Percentiles rank a stretch among this genome's conserved stretches.
Evolutionary conservation across 2,329 filamentous ascomycete species (phyloP).

Genomic region (Mycosphaerella arachidis): DNA sequence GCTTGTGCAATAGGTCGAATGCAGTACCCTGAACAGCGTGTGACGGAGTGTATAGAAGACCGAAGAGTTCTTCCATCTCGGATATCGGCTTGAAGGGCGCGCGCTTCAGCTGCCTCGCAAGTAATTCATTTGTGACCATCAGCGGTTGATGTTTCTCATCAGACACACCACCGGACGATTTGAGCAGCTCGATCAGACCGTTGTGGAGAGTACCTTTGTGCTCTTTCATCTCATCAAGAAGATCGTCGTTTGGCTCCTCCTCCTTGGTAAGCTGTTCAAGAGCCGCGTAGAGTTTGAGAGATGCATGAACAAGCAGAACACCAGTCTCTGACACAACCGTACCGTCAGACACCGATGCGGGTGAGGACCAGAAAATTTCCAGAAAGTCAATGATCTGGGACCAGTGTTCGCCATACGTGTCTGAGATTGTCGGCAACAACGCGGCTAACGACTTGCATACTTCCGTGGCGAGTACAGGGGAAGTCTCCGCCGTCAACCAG

Average conservation of each 20-base stretch:
- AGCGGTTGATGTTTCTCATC: conserved; percentile 61
- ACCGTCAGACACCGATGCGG: not conserved
- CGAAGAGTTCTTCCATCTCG: conserved; percentile 66
- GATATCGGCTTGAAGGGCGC: conserved; percentile 50
- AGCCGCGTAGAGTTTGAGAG: conserved; percentile 63
- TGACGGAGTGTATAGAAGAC: conserved; percentile 70
- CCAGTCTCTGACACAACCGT: conserved; percentile 17
- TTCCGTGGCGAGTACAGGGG: conserved; percentile 52
- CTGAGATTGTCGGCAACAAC: conserved; percentile 68
- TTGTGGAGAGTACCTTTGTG: conserved; percentile 53
- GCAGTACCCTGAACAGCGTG: conserved; percentile 72
- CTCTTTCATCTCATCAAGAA: conserved; percentile 67
- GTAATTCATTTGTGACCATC: conserved; percentile 68
- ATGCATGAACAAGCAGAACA: conserved; percentile 56
- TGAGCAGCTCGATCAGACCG: conserved; percentile 61
- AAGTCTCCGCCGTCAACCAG: conserved; percentile 57
- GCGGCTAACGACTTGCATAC: conserved; percentile 49
- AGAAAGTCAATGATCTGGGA: conserved; percentile 43
- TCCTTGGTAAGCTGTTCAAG: conserved; percentile 54
- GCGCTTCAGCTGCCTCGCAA: conserved; percentile 64
- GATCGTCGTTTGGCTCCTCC: conserved; percentile 77
- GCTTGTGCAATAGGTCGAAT: conserved; percentile 72
- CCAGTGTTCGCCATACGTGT: conserved; percentile 90
- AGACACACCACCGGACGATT: conserved; percentile 42
- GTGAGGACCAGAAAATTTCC: conserved; percentile 33